A percentile compares a stretch with the other conserved stretches of the same genome.
These are phyloP conservation scores for Tricholoma flavovirens DNA, from an alignment of 768 basidiomycete genomes.

Conservation along the genomic window DNA sequence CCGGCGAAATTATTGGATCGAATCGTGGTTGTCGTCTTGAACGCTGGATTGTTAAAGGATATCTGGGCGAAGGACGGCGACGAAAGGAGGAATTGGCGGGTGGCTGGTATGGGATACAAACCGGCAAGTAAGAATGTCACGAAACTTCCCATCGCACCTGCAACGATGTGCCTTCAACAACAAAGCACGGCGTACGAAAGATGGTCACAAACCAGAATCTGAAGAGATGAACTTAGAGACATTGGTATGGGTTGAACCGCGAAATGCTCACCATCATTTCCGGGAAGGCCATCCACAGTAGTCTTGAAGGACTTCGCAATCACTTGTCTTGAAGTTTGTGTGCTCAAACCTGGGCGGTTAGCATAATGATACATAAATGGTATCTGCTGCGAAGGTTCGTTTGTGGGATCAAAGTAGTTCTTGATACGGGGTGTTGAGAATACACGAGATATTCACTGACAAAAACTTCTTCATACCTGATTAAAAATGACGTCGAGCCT, in stretches of 20 bases:
- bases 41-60: constrained; percentile 55
- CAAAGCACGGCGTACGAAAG: background rate
- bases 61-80: constrained; percentile 58
- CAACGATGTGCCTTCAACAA: background rate
- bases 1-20: constrained; percentile 27
- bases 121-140: constrained; percentile 54
- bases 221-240: background rate
- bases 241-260: background rate
- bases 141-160: constrained; percentile 61
- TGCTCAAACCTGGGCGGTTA: constrained; percentile 52
- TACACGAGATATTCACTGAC: background rate
- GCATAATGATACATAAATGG: constrained; percentile 71
- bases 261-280: constrained; percentile 51
- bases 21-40: constrained; percentile 54
- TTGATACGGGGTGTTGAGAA: constrained; percentile 12
- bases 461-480: constrained; percentile 25
- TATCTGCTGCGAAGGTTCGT: constrained; percentile 65
- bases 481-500: constrained; percentile 55
- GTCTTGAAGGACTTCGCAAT: constrained; percentile 54
- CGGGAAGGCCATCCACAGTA: constrained; percentile 50
- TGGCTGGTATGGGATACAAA: constrained; percentile 59
- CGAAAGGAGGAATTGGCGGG: constrained; percentile 51
- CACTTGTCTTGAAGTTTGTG: constrained; percentile 49
- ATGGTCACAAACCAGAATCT: constrained; percentile 17
- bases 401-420: constrained; percentile 47